Percentiles rank a stretch among this genome's conserved stretches.
Evolutionary conservation across 208 protist genomes (phyloP).

Genomic region (Phytomonas sp.): DNA sequence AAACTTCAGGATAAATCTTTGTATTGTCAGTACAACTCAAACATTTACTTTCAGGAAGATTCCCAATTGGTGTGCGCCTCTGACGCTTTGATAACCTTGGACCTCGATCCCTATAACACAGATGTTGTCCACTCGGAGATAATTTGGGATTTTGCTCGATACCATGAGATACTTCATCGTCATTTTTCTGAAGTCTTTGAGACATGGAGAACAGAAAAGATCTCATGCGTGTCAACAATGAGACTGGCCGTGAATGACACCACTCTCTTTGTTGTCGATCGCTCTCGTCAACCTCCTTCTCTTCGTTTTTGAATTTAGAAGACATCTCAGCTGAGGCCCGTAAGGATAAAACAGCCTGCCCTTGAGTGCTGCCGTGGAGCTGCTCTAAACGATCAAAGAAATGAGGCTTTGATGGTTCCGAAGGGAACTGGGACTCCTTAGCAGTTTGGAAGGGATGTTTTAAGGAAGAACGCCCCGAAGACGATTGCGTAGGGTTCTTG

Average conservation of each 20-base stretch:
- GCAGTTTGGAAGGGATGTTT: neutral
- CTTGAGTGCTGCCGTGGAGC: neutral
- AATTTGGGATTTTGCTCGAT: neutral
- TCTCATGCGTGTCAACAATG: neutral
- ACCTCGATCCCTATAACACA: neutral
- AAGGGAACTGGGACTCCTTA: neutral
- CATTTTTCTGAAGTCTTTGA: neutral
- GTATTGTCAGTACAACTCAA: neutral
- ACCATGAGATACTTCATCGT: neutral
- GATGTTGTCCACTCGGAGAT: neutral
- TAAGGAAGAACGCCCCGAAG: neutral
- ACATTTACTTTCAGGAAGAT: neutral
- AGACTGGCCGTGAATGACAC: neutral
- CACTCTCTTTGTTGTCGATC: neutral
- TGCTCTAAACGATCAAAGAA: neutral
- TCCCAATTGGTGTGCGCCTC: neutral
- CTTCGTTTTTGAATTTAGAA: neutral
- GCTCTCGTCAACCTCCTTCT: neutral
- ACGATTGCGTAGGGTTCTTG: neutral
- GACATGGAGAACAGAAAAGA: neutral
- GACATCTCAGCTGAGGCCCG: neutral
- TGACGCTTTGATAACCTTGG: neutral
- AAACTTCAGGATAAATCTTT: neutral
- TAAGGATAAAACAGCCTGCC: neutral
- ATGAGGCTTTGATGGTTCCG: neutral